Percentiles rank a stretch among this genome's conserved stretches.
Conservation (phyloP, 768 basidiomycete genomes). For the Tubosaeta sp. region DNA sequence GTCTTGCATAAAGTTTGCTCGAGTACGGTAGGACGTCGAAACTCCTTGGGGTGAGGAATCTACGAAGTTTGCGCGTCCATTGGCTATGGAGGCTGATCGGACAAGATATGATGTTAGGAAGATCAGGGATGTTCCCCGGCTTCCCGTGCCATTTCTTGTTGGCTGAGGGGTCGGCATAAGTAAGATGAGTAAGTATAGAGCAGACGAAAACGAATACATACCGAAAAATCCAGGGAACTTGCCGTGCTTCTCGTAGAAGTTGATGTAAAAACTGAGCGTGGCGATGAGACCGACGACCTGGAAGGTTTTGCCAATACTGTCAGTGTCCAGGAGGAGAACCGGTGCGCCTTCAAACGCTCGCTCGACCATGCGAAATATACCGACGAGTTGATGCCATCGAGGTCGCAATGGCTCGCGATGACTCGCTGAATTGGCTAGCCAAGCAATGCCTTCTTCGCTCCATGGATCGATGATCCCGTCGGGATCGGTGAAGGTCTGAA, state of each 20-base stretch:
- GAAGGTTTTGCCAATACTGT: conserved; percentile 23
- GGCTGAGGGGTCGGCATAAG: neutral
- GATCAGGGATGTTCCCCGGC: neutral
- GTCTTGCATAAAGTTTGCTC: neutral
- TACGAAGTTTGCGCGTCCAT: neutral
- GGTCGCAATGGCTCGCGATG: neutral
- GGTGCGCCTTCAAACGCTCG: neutral
- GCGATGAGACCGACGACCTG: conserved; percentile 17
- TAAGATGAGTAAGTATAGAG: neutral
- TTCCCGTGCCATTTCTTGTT: neutral
- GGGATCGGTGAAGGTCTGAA: no score
- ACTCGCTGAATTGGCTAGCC: neutral
- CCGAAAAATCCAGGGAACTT: conserved; percentile 3
- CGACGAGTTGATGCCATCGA: conserved; percentile 19
- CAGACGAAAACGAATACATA: neutral
- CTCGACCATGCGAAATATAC: conserved; percentile 18
- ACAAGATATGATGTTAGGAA: neutral
- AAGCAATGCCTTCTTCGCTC: conserved; percentile 4
- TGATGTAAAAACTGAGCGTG: conserved; percentile 5
- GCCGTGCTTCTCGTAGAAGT: neutral
- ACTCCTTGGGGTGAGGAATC: neutral
- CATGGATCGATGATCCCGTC: no score
- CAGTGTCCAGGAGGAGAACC: conserved; percentile 22
- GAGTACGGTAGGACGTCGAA: conserved; percentile 3
- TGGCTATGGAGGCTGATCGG: conserved; percentile 1